Evolutionary conservation across 306 rosid species (phyloP), one percentile per base, ranked within the genome.

Genomic region (Dalbergia oliveri): DNA sequence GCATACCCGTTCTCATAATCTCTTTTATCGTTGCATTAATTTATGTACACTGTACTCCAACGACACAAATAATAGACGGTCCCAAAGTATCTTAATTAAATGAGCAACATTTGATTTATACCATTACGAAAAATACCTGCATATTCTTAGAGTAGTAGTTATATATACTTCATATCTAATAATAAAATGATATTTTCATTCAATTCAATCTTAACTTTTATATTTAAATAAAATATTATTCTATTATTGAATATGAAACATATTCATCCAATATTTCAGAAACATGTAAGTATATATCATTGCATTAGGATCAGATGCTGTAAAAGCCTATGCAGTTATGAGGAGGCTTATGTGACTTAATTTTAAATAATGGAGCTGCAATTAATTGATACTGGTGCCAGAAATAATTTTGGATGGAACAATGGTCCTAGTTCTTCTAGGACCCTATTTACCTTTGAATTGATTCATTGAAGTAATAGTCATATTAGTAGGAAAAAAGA

Each of bases 31-130:
- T 62, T 45, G 44, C 66, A 81, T 81, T 68, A 44, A 73, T 54
- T 58, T 44, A 68, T 44, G 54, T 78, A 37, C 66, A 66, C 23
- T 45, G 49, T 34, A 2, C 31, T 26, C 50, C 51, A 51, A 19
- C 44, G 51, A 44, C 69, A 77, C 53, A 41, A 9, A 19, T 26
- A 51, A 44, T 51, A 51, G 1, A 47, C 53, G 64, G 88, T 66
- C 86, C 86, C 86, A 77, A 79, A 68, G 50, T 64, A 69, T 63
- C 75, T 16, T 56, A 53, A 69, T 45, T 78, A 12, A 82, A 74
- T 69, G 81, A 44, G 6, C 83, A 71, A 64, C 78, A 59, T 81
- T 77, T 71, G 33, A 72, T 54, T 31, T 57, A 41, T 31, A 61
- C 4, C 43, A 82, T 23, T 69, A 60, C 7, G 0, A 37, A 1